Conservation (phyloP, 768 basidiomycete species). For the Neoboletus subvelutipes region DNA sequence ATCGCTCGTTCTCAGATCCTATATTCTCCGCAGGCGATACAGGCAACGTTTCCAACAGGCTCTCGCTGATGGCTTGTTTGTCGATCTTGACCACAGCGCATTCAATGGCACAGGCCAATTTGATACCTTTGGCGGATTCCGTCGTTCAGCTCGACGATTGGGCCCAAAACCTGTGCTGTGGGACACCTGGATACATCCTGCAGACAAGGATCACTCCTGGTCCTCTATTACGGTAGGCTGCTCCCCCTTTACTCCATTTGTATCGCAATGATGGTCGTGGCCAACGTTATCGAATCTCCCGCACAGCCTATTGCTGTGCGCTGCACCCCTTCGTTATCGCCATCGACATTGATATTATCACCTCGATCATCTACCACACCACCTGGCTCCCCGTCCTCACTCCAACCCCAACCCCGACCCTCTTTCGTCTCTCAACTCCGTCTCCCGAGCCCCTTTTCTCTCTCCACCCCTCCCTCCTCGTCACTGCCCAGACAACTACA, state of each 20-base stretch:
- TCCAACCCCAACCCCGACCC: not conserved
- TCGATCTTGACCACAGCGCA: conserved; percentile 32
- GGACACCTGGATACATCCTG: conserved; percentile 15
- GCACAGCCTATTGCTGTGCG: conserved; percentile 22
- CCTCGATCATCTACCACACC: not conserved
- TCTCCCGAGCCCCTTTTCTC: not conserved
- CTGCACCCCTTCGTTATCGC: not conserved
- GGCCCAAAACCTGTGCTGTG: conserved; percentile 19
- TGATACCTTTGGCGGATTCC: not conserved
- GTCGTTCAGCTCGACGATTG: conserved; percentile 2
- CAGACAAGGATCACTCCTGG: conserved; percentile 3
- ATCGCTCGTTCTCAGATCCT: conserved; percentile 63
- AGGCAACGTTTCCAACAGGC: conserved; percentile 54
- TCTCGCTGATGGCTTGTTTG: conserved; percentile 43
- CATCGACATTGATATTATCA: not conserved
- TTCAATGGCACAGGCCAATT: not conserved
- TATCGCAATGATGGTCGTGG: not conserved
- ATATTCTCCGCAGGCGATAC: conserved; percentile 57
- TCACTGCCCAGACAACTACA: not conserved
- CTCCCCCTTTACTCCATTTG: not conserved
- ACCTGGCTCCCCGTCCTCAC: not conserved
- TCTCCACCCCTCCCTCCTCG: not conserved
- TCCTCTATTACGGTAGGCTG: conserved; percentile 15
- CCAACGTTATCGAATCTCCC: not conserved
- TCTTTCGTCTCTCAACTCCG: conserved; percentile 12